These are phyloP conservation scores for Thecaphora thlaspeos DNA, from an alignment of 1,284 basidiomycete genomes.

Conservation along the genomic window DNA sequence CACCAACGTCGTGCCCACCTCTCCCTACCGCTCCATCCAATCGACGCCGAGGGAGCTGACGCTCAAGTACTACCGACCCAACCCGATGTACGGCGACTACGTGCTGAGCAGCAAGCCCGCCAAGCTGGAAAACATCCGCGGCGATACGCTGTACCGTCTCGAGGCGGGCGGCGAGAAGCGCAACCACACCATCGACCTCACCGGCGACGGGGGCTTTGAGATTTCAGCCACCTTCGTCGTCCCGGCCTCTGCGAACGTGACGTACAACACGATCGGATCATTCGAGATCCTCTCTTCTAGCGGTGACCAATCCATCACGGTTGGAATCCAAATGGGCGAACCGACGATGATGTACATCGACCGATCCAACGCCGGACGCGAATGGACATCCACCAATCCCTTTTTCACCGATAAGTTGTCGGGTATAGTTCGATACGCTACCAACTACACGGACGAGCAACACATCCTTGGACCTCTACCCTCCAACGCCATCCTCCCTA, in stretches of 20 bases:
- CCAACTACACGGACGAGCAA: constrained; percentile 28
- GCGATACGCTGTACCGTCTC: constrained; percentile 21
- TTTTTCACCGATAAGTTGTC: constrained; percentile 57
- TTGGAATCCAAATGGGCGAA: constrained; percentile 47
- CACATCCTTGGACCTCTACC: constrained; percentile 22
- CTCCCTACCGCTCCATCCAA: constrained; percentile 58
- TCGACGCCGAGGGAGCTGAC: constrained; percentile 51
- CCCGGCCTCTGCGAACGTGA: constrained; percentile 16
- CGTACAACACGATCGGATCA: constrained; percentile 29
- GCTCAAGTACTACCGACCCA: constrained; percentile 48
- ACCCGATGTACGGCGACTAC: constrained; percentile 48
- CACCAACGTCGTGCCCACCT: constrained; percentile 58
- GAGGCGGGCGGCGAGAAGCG: constrained; percentile 1
- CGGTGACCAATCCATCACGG: constrained; percentile 30
- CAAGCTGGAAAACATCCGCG: constrained; percentile 42
- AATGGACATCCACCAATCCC: constrained; percentile 49
- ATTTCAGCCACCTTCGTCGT: constrained; percentile 52
- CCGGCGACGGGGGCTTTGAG: constrained; percentile 54
- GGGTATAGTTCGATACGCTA: constrained; percentile 26
- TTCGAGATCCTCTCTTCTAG: constrained; percentile 24
- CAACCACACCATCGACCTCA: constrained; percentile 44
- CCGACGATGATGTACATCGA: constrained; percentile 53
- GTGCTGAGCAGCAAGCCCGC: constrained; percentile 54
- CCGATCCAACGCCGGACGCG: constrained; percentile 46
- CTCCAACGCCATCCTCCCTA: not conserved